Evolutionary conservation across 352 stramenopile species (phyloP), one percentile per base, ranked within the genome.

Genomic region (Globisporangium perplexum): DNA sequence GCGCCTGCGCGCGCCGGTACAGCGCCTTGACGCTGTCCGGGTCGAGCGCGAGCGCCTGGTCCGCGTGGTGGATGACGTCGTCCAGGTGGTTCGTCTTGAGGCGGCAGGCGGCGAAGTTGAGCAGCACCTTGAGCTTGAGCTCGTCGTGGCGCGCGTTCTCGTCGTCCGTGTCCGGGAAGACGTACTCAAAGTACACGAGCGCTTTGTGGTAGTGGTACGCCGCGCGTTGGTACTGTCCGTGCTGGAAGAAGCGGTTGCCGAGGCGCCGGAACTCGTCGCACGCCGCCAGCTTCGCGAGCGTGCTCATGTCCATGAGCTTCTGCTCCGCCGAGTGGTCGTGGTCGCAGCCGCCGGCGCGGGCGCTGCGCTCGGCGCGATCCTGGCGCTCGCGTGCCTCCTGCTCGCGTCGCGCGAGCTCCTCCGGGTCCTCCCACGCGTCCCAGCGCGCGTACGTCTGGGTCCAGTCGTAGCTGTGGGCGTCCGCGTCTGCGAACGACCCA

Each of bases 321-420:
- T 92, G 81, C 66, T 94, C 83, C 24, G 83, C 81, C 49, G 83
- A 94, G 66, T 94, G 83, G 64, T 94, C 83, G 61, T 94, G 83
- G 57, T 90, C 85, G 68, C 83, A 94, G 31, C 74, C 68, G 42
- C 72, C 72, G 39, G 39, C 39, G 39, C 39, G 39, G 39, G 39
- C 39, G 39, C 26, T 84, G 71, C 24, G 63, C 58, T 49, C 74
- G 72, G 76, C 74, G 0, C 77, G 74, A 47, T 83, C 76, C 23
- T 72, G 77, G 56, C 83, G 86, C 15, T 83, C 77, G 22, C 79
- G 62, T 36, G 77, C 74, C 28, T 75, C 69, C 52, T 85, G 69
- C 46, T 94, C 79, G 30, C 80, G 66, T 28, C 63, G 71, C 18
- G 72, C 80, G 14, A 92, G 71, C 61, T 92, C 83, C 46, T 94